These are phyloP conservation scores for Moricandia arvensis DNA, from an alignment of 345 rosid genomes.

Conservation along the genomic window DNA sequence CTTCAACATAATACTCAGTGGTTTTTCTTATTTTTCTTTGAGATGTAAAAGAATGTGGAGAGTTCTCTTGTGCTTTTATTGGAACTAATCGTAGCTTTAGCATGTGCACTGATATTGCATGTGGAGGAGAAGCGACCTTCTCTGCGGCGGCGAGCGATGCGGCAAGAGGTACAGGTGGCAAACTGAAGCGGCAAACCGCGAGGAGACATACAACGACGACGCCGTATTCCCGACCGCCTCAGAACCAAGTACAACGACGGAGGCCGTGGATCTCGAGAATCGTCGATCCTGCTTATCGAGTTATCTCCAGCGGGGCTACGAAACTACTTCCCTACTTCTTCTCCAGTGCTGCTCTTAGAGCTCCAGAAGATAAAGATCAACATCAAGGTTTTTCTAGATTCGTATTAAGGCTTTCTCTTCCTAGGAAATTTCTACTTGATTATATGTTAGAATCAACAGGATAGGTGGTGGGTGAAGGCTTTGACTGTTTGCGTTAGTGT, in stretches of 20 bases:
- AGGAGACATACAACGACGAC: constrained; percentile 46
- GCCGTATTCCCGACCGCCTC: constrained; percentile 62
- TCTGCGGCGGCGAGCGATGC: constrained; percentile 22
- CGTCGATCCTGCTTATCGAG: constrained; percentile 78
- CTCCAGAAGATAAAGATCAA: constrained; percentile 31
- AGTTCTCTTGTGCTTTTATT: no score
- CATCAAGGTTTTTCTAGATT: constrained; percentile 39
- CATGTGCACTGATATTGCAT: constrained; percentile 39
- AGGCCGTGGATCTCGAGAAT: constrained; percentile 71
- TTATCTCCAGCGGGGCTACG: constrained; percentile 66
- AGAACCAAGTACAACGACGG: constrained; percentile 41
- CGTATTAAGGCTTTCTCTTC: constrained; percentile 3
- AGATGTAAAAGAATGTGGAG: no score
- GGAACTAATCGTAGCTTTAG: no score
- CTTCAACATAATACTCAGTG: no score
- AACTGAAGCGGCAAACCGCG: no score
- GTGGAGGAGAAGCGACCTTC: constrained; percentile 40
- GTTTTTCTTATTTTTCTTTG: no score
- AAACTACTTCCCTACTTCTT: constrained; percentile 60
- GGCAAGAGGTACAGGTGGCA: constrained; percentile 47
- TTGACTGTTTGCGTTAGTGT: constrained; percentile 2
- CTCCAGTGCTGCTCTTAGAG: constrained; percentile 40
- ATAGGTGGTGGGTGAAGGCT: background rate
- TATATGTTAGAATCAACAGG: background rate
- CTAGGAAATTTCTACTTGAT: background rate